A percentile compares a stretch with the other conserved stretches of the same genome.
phyloP scores from a whole-genome alignment of 345 rosid species.

The Salix purpurea region DNA sequence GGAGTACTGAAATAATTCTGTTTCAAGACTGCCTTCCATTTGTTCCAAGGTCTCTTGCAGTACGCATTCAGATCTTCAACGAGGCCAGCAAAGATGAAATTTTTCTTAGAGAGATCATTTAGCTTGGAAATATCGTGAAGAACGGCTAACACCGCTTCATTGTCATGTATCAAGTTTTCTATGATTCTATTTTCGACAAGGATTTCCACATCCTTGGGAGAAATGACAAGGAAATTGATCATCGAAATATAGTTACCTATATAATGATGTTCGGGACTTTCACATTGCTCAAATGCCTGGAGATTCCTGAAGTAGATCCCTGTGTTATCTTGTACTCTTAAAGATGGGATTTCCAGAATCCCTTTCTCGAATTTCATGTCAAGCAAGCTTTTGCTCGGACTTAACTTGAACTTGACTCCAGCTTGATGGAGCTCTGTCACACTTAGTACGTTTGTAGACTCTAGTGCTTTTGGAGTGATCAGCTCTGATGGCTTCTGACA shows the following conservation, averaged over 20 bases:
- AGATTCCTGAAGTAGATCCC: conserved; percentile 9
- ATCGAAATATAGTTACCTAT: background rate
- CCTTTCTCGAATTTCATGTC: conserved; percentile 20
- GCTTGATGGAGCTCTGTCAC: conserved; percentile 7
- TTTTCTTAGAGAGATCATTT: background rate
- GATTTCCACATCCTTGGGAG: conserved; percentile 9
- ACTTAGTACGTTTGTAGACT: background rate
- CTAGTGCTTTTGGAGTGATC: background rate
- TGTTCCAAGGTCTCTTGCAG: conserved; percentile 7
- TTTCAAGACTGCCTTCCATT: conserved; percentile 20
- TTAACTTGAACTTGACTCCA: conserved; percentile 7
- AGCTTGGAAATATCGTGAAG: background rate
- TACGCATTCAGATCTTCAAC: background rate
- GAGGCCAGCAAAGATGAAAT: background rate
- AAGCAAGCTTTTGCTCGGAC: background rate
- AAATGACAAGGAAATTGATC: conserved; percentile 1
- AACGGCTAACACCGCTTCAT: background rate
- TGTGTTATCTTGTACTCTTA: background rate
- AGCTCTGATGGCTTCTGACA: background rate
- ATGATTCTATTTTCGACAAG: conserved; percentile 10
- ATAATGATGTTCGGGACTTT: background rate
- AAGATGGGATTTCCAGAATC: conserved; percentile 10
- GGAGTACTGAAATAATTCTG: conserved; percentile 17
- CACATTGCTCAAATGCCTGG: conserved; percentile 8
- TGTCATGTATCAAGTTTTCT: background rate